Base-by-base conservation (phyloP, 495 filamentous ascomycete species). In the Amphirosellinia nigrospora region DNA sequence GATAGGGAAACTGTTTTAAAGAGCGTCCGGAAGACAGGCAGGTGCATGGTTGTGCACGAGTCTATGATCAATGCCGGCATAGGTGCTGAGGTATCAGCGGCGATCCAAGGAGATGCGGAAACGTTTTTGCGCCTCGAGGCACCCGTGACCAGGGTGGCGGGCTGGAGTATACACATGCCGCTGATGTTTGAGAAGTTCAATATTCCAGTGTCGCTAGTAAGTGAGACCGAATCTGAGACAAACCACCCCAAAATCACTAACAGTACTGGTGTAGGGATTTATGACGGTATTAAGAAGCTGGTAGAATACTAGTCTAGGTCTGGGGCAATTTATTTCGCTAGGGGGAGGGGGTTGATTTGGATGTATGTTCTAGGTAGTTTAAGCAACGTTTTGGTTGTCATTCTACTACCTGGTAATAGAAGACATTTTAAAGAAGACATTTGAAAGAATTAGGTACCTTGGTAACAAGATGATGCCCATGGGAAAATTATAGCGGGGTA, bases 21-120 rank as follows among this genome's bases (percentile, higher is more conserved):
- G 41, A 97, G 94, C 72, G 96, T 98, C 8, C 84, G 85, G 73
- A 98, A 96, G 82, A 99, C 96, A 10, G 94, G 96, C 0, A 81
- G 94, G 62, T 95, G 93, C 39, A 86, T 99, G 38, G 91, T 99
- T 1, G 96, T 98, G 10, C 96, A 99, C 78, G 96, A 99, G 80
- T 91, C 93, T 66, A 97, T 97, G 93, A 84, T 96, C 64, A 98
- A 97, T 79, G 94, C 93, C 16, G 96, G 96, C 15, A 87, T 98
- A 28, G 96, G 96, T 11, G 94, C 97, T 21, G 94, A 98, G 77
- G 90, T 99, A 4, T 93, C 96, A 0, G 93, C 94, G 0, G 94
- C 93, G 10, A 92, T 99, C 65, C 95, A 98, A 76, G 93, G 95
- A 60, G 88, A 89, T 56, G 73, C 82, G n/a, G 83, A 87, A 55